phyloP scores from a whole-genome alignment of 352 stramenopile genomes.

The Phytophthora fragariae region DNA sequence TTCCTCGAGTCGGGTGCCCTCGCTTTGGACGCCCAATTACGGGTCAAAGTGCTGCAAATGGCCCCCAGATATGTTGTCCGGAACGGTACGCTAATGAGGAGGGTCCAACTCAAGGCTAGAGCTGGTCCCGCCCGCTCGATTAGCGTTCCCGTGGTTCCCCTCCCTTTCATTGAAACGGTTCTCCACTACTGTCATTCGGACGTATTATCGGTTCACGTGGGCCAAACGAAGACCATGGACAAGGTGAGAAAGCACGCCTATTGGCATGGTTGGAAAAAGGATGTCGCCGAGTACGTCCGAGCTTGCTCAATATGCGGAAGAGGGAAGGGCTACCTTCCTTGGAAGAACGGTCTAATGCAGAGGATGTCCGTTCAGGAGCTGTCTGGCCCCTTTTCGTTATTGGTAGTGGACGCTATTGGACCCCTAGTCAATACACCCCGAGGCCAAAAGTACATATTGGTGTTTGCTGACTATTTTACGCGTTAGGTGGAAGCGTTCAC shows the following conservation, averaged over 20 bases:
- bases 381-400: background rate
- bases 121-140: background rate
- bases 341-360: slow-evolving; percentile 9
- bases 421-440: background rate
- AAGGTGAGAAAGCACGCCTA: background rate
- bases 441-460: background rate
- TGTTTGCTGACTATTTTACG: too few relatives aligned
- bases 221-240: slow-evolving; percentile 3
- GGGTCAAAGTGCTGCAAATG: background rate
- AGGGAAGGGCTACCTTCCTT: background rate
- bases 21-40: background rate
- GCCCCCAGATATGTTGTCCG: background rate
- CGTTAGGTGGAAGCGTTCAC: background rate
- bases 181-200: slow-evolving; percentile 18
- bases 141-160: background rate
- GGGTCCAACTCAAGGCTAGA: background rate
- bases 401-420: background rate
- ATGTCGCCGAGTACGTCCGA: background rate
- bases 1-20: slow-evolving; percentile 6
- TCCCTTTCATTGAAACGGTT: slow-evolving; percentile 8
- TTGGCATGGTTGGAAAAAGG: background rate
- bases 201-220: slow-evolving; percentile 1
- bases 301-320: background rate
- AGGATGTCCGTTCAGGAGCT: background rate
- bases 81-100: slow-evolving; percentile 5